These are phyloP conservation scores for Macrolepiota fuliginosa DNA, from an alignment of 768 basidiomycete species.

Conservation along the genomic window DNA sequence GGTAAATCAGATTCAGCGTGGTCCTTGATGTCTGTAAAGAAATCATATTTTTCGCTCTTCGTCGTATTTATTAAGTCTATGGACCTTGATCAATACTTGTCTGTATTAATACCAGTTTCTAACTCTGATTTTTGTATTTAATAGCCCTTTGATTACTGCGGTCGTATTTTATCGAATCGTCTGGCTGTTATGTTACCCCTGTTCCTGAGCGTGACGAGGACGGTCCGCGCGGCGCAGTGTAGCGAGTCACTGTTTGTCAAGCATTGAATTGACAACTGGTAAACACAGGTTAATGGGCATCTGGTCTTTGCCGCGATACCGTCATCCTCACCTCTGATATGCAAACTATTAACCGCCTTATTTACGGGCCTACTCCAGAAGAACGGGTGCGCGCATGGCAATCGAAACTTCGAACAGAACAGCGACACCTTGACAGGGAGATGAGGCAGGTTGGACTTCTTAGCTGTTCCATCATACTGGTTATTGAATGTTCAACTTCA, in stretches of 20 bases:
- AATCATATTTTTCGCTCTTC: neutral
- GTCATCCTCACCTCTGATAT: constrained; percentile 33
- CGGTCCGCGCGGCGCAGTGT: neutral
- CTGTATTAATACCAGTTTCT: constrained; percentile 6
- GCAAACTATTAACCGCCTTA: constrained; percentile 88
- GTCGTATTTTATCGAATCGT: neutral
- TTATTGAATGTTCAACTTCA: constrained; percentile 28
- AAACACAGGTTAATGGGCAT: constrained; percentile 10
- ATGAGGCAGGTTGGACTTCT: constrained; percentile 81
- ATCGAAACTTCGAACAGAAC: constrained; percentile 75
- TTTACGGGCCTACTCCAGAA: constrained; percentile 96
- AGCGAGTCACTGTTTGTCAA: constrained; percentile 11
- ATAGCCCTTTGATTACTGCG: neutral
- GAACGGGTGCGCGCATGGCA: constrained; percentile 95
- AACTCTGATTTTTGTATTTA: neutral
- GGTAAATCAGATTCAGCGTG: constrained; percentile 58
- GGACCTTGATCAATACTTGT: neutral
- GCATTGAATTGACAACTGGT: neutral
- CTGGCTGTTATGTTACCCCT: neutral
- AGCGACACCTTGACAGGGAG: constrained; percentile 86
- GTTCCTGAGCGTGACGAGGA: neutral
- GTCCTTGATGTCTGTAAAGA: constrained; percentile 22
- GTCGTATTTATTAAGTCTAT: neutral
- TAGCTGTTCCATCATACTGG: constrained; percentile 17
- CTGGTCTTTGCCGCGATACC: neutral